Evolutionary conservation across 139 green algal species (phyloP).

Genomic region (Astrephomene gubernaculifera): DNA sequence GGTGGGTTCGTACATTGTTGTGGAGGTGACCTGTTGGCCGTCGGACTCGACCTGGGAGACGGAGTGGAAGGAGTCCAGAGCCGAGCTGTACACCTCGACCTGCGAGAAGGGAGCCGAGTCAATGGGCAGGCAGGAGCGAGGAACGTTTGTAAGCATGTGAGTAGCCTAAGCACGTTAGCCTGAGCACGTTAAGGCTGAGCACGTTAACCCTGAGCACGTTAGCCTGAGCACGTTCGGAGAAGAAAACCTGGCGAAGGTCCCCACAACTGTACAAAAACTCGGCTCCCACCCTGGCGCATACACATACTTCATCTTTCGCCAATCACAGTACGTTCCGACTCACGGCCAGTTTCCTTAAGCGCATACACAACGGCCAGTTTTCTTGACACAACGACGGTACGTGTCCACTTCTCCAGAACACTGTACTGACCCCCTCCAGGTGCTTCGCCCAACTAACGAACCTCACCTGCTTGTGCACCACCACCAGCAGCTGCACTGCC

Average conservation of each 20-base stretch:
- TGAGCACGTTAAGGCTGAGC: neutral
- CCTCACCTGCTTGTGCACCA: conserved; percentile 15
- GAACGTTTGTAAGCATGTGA: neutral
- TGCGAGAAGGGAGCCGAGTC: neutral
- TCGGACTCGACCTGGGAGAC: neutral
- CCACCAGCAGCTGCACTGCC: conserved; percentile 41
- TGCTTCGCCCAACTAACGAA: neutral
- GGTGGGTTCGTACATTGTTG: conserved; percentile 30
- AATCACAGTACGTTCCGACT: no score
- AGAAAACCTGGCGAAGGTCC: neutral
- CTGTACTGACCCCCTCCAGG: neutral
- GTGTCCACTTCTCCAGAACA: neutral
- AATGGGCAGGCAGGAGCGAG: neutral
- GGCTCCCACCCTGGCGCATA: neutral
- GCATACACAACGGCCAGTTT: no score
- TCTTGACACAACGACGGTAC: neutral
- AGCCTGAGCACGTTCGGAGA: neutral
- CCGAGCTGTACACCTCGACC: conserved; percentile 29
- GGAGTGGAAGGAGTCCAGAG: conserved; percentile 30
- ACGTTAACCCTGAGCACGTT: neutral
- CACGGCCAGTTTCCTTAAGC: no score
- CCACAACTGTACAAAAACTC: neutral
- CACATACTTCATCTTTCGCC: no score
- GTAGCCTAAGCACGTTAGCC: neutral
- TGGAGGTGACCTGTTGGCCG: conserved; percentile 15